These are phyloP conservation scores for Trypanosoma avium DNA, from an alignment of 208 protist genomes.

Conservation along the genomic window DNA sequence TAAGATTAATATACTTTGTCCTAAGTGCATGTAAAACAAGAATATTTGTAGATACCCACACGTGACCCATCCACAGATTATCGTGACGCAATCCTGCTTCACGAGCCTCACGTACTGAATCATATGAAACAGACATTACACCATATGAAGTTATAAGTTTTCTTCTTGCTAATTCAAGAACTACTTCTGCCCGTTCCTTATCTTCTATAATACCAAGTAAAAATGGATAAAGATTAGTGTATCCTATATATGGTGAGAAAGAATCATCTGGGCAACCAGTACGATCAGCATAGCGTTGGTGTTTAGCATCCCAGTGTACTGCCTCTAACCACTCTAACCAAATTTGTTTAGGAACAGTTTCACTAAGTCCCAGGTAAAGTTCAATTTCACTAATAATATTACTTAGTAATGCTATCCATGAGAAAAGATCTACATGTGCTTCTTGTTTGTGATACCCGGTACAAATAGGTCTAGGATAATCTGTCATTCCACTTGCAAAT, in stretches of 20 bases:
- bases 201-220: slow-evolving; percentile 58
- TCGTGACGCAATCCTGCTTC: slow-evolving; percentile 46
- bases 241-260: slow-evolving; percentile 77
- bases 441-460: slow-evolving; percentile 48
- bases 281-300: slow-evolving; percentile 67
- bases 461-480: slow-evolving; percentile 74
- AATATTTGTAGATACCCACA: slow-evolving; percentile 68
- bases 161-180: slow-evolving; percentile 43
- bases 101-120: slow-evolving; percentile 57
- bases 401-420: slow-evolving; percentile 78
- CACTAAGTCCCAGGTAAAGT: slow-evolving; percentile 40
- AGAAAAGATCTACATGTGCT: slow-evolving; percentile 80
- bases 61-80: slow-evolving; percentile 71
- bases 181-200: slow-evolving; percentile 33
- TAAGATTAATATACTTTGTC: slow-evolving; percentile 50
- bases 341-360: slow-evolving; percentile 59
- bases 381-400: slow-evolving; percentile 62
- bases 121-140: slow-evolving; percentile 73
- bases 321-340: slow-evolving; percentile 64
- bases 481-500: slow-evolving; percentile 76
- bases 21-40: slow-evolving; percentile 65
- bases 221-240: slow-evolving; percentile 76
- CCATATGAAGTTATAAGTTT: slow-evolving; percentile 62
- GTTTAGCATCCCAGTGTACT: slow-evolving; percentile 67
- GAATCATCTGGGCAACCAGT: slow-evolving; percentile 44